Percentiles rank a stretch among this genome's conserved stretches.
Conservation (phyloP, 1,284 basidiomycete species). For the Sanguinoderma infundibulare region DNA sequence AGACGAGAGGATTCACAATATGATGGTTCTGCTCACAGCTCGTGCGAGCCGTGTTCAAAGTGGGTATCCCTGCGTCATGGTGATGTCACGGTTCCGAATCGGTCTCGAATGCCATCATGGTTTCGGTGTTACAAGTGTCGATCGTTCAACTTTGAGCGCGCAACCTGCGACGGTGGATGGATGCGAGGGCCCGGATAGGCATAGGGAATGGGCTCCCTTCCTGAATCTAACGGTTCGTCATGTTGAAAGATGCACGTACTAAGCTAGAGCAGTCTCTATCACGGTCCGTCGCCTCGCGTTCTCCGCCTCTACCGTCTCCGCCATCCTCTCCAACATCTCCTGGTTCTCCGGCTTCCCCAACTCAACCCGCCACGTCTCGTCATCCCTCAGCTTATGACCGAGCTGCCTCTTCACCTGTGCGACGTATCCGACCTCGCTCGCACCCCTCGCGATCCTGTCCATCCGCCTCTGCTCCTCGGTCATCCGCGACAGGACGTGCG, state of each 20-base stretch:
- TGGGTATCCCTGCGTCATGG: constrained; percentile 19
- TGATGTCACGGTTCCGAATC: constrained; percentile 21
- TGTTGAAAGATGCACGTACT: not conserved
- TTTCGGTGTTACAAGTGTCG: not conserved
- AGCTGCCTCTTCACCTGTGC: constrained; percentile 53
- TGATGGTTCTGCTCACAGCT: too few relatives aligned
- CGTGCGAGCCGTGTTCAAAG: too few relatives aligned
- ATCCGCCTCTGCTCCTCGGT: constrained; percentile 44
- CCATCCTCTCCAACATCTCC: constrained; percentile 41
- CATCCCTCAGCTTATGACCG: constrained; percentile 53
- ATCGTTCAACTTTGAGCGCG: too few relatives aligned
- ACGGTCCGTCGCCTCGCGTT: constrained; percentile 24
- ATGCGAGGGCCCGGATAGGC: too few relatives aligned
- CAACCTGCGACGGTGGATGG: too few relatives aligned
- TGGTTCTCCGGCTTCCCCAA: constrained; percentile 42
- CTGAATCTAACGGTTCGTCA: too few relatives aligned
- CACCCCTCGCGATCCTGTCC: constrained; percentile 52
- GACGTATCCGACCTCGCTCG: constrained; percentile 69
- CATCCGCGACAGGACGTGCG: constrained; percentile 60
- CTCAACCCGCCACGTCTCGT: constrained; percentile 49
- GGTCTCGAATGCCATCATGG: not conserved
- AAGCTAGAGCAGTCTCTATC: not conserved
- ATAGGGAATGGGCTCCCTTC: too few relatives aligned
- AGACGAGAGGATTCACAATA: too few relatives aligned
- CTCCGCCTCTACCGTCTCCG: constrained; percentile 39